A percentile compares a stretch with the other conserved stretches of the same genome.
These are phyloP conservation scores for Colletotrichum sp. DNA, from an alignment of 2,329 filamentous ascomycete genomes.

Conservation along the genomic window DNA sequence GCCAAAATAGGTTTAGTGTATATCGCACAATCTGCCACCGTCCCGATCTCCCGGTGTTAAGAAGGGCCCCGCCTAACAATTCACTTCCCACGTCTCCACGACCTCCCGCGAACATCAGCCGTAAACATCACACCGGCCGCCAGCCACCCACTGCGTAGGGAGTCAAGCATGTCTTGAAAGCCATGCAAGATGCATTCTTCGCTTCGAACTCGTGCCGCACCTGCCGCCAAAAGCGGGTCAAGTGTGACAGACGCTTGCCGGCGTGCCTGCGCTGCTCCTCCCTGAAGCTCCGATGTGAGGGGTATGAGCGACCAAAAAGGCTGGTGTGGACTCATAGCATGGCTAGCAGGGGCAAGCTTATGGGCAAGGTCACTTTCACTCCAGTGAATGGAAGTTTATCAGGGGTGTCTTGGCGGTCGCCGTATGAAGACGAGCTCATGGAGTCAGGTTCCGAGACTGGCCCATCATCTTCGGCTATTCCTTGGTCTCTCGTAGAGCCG, in stretches of 20 bases:
- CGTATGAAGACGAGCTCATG: not conserved
- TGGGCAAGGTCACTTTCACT: not conserved
- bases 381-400: not conserved
- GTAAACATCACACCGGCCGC: not conserved
- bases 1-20: not conserved
- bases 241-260: slow-evolving; percentile 12
- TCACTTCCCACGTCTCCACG: not conserved
- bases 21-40: not conserved
- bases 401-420: not conserved
- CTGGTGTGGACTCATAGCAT: slow-evolving; percentile 13
- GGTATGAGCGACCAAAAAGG: slow-evolving; percentile 7
- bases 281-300: slow-evolving; percentile 12
- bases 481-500: not conserved
- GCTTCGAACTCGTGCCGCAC: slow-evolving; percentile 14
- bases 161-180: not conserved
- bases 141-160: not conserved
- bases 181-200: slow-evolving; percentile 8
- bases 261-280: slow-evolving; percentile 7
- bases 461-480: not conserved
- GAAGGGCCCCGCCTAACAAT: not conserved
- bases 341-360: slow-evolving; percentile 10
- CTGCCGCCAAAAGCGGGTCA: slow-evolving; percentile 15
- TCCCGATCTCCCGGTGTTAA: not conserved
- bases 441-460: not conserved
- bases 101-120: not conserved